Evolutionary conservation across 257 asterid species (phyloP).

Genomic region (Rauvolfia tetraphylla): DNA sequence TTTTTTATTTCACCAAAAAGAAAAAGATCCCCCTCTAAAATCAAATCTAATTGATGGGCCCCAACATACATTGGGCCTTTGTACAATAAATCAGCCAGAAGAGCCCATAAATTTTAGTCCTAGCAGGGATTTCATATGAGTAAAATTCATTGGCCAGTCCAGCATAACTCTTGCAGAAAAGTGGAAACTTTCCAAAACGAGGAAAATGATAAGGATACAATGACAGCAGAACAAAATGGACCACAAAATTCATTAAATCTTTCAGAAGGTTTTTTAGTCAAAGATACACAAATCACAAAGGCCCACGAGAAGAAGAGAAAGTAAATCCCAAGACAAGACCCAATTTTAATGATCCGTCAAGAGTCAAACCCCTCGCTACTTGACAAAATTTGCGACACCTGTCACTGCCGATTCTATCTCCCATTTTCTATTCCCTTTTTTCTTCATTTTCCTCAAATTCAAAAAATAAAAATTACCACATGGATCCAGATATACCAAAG

Average conservation of each 20-base stretch:
- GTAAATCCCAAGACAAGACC: constrained; percentile 33
- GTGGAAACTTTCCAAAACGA: neutral
- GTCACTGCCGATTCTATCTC: constrained; percentile 1
- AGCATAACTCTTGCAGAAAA: neutral
- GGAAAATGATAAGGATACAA: neutral
- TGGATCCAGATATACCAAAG: no score
- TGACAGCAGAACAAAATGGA: neutral
- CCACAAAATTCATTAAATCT: neutral
- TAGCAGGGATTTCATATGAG: neutral
- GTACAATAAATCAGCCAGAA: constrained; percentile 7
- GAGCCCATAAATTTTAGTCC: neutral
- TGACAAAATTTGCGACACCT: constrained; percentile 24
- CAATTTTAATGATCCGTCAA: constrained; percentile 9
- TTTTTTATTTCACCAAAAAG: no score
- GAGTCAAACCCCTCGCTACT: constrained; percentile 31
- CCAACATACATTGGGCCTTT: neutral
- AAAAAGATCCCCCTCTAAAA: no score
- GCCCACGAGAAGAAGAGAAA: constrained; percentile 15
- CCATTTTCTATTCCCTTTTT: no score
- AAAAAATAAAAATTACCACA: no score
- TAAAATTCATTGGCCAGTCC: neutral
- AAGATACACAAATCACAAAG: constrained; percentile 24
- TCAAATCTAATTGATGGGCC: neutral
- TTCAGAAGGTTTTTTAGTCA: no score
- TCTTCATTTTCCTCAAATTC: neutral